Conservation (phyloP, 805 yeast species). For the Wickerhamiella vanderwaltii region DNA sequence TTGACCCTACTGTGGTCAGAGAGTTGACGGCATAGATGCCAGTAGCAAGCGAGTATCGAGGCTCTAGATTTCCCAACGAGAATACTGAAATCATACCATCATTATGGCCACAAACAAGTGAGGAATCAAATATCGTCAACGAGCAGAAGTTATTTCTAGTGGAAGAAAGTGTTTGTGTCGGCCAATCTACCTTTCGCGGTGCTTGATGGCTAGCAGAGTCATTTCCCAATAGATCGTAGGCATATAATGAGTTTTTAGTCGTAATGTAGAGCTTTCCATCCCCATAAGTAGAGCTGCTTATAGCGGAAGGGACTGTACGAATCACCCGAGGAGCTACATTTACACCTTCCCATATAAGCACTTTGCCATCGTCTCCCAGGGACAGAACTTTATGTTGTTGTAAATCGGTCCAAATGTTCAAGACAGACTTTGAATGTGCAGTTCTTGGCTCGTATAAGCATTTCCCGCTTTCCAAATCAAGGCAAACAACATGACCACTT, state of each 20-base stretch:
- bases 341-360: background rate
- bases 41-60: background rate
- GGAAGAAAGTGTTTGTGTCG: background rate
- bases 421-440: background rate
- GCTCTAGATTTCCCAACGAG: background rate
- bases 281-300: background rate
- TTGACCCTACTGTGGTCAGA: background rate
- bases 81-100: slow-evolving; percentile 8
- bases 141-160: slow-evolving; percentile 1
- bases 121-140: background rate
- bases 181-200: background rate
- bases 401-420: background rate
- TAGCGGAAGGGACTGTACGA: background rate
- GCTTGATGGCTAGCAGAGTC: background rate
- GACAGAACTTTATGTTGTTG: background rate
- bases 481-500: background rate
- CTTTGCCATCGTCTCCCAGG: slow-evolving; percentile 3
- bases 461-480: background rate
- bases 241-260: slow-evolving; percentile 2
- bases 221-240: background rate
- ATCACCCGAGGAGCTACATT: background rate
- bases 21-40: background rate
- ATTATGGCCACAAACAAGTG: slow-evolving; percentile 11
- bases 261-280: background rate
- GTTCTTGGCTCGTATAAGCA: background rate